A percentile compares a stretch with the other conserved stretches of the same genome.
Conservation (phyloP, 345 rosid species). For the Moringa oleifera region DNA sequence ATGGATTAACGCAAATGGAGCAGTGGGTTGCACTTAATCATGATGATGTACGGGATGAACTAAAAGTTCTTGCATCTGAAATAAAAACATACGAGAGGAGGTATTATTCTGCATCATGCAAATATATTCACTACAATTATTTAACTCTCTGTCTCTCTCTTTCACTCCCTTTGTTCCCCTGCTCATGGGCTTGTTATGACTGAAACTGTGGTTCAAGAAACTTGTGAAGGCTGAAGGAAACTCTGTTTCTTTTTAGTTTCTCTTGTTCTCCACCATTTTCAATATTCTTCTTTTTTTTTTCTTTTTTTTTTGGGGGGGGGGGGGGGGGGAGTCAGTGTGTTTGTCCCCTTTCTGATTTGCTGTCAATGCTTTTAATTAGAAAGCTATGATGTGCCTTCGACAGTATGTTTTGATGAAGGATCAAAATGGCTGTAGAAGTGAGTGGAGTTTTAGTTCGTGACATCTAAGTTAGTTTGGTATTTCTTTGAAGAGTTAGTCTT, state of each 20-base stretch:
- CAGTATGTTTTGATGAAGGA: background rate
- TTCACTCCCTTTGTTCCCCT: too few species aligned
- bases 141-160: background rate
- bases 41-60: constrained; percentile 30
- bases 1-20: constrained; percentile 66
- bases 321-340: too few species aligned
- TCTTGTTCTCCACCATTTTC: too few species aligned
- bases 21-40: constrained; percentile 55
- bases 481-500: too few species aligned
- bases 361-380: background rate
- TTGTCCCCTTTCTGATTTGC: background rate
- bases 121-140: too few species aligned
- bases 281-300: too few species aligned
- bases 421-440: background rate
- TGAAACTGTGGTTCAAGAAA: too few species aligned
- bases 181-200: too few species aligned
- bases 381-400: background rate
- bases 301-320: too few species aligned
- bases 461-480: too few species aligned
- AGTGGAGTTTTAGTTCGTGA: background rate
- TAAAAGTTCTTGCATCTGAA: constrained; percentile 37
- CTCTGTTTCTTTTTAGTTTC: too few species aligned
- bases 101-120: constrained; percentile 17
- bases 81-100: constrained; percentile 33
- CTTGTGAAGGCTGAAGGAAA: too few species aligned